Percentiles rank a stretch among this genome's conserved stretches.
Evolutionary conservation across 2,329 filamentous ascomycete species (phyloP).

Genomic region (Aureobasidium sp.): DNA sequence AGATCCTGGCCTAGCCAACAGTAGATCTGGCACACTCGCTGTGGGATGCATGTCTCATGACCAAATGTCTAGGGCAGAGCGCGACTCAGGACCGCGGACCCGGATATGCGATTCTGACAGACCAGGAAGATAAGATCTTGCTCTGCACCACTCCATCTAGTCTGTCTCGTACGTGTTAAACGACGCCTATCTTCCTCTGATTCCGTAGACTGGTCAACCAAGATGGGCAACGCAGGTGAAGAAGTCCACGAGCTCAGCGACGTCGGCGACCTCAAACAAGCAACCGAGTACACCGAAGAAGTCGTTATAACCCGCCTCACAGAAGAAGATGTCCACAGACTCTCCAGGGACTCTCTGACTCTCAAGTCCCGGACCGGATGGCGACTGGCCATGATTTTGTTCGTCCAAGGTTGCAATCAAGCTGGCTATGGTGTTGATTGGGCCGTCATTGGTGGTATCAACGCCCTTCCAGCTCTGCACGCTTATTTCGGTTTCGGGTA

Average conservation of each 20-base stretch:
- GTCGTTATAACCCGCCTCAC: slow-evolving; percentile 37
- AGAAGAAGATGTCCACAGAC: slow-evolving; percentile 37
- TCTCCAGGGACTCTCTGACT: slow-evolving; percentile 34
- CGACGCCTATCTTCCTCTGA: background rate
- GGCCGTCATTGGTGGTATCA: slow-evolving; percentile 41
- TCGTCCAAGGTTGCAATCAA: slow-evolving; percentile 40
- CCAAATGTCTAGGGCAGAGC: background rate
- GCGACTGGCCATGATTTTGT: slow-evolving; percentile 35
- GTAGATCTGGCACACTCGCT: background rate
- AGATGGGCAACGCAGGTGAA: background rate
- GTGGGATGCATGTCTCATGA: background rate
- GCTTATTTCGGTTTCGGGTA: slow-evolving; percentile 36
- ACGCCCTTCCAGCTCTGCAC: slow-evolving; percentile 36
- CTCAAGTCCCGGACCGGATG: slow-evolving; percentile 35
- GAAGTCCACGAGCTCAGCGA: slow-evolving; percentile 22
- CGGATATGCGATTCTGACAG: background rate
- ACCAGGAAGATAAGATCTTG: background rate
- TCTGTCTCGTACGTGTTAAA: background rate
- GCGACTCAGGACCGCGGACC: background rate
- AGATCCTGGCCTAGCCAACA: background rate
- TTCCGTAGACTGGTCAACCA: background rate
- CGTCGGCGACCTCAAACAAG: slow-evolving; percentile 23
- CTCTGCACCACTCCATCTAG: background rate
- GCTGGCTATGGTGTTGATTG: slow-evolving; percentile 42
- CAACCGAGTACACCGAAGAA: slow-evolving; percentile 33